Percentiles rank a stretch among this genome's conserved stretches.
Evolutionary conservation across 1,284 basidiomycete genomes (phyloP).

Genomic region (Ustilago lituana): DNA sequence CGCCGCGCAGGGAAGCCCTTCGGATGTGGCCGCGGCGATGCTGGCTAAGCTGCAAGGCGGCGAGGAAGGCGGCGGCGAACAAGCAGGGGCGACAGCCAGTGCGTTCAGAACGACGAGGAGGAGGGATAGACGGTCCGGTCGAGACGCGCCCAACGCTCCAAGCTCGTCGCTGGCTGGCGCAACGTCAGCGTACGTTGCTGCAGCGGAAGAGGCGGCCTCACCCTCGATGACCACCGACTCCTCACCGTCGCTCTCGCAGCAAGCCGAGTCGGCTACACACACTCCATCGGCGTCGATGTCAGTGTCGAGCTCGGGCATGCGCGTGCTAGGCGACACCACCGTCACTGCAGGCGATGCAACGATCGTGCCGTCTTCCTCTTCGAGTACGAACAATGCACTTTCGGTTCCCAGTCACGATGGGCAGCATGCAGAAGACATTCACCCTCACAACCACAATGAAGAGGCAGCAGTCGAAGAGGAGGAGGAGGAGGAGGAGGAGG

Average conservation of each 20-base stretch:
- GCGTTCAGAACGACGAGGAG: slow-evolving; percentile 34
- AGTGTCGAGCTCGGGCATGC: slow-evolving; percentile 11
- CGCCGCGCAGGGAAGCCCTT: slow-evolving; percentile 36
- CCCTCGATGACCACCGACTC: slow-evolving; percentile 15
- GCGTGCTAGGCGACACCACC: slow-evolving; percentile 8
- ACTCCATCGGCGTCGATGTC: slow-evolving; percentile 23
- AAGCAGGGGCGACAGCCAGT: slow-evolving; percentile 15
- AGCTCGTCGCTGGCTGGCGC: neutral
- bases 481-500: slow-evolving; percentile 10
- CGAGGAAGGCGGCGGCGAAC: slow-evolving; percentile 5
- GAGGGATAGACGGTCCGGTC: slow-evolving; percentile 34
- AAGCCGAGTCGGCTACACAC: slow-evolving; percentile 8
- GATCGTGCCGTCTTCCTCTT: slow-evolving; percentile 6
- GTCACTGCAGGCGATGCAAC: slow-evolving; percentile 20
- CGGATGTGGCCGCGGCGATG: slow-evolving; percentile 61
- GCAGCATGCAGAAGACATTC: no score
- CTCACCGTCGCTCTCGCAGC: slow-evolving; percentile 19
- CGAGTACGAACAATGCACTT: no score
- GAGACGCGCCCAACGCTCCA: slow-evolving; percentile 15
- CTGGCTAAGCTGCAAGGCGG: slow-evolving; percentile 61
- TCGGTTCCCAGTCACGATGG: no score
- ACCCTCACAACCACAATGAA: no score
- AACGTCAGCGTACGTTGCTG: neutral
- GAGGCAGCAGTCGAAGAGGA: neutral
- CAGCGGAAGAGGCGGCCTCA: neutral